A percentile compares a stretch with the other conserved stretches of the same genome.
These are phyloP conservation scores for Hypoxylon sp. DNA, from an alignment of 2,329 filamentous ascomycete genomes.

Conservation along the genomic window DNA sequence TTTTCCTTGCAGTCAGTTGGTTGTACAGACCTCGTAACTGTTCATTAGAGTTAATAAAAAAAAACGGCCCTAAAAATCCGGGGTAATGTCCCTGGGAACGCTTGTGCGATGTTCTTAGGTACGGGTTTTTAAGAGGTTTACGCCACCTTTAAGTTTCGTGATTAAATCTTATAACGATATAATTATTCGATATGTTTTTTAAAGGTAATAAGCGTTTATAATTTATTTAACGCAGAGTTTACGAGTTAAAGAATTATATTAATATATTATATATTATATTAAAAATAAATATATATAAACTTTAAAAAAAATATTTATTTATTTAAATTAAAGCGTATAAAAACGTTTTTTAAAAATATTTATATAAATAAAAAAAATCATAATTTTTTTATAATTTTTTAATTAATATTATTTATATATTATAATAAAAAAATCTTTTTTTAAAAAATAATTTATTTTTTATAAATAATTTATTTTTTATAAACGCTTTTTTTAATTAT, in stretches of 20 bases:
- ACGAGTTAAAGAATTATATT: slow-evolving; percentile 1
- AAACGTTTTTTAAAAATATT: slow-evolving; percentile 26
- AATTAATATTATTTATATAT: too few species aligned
- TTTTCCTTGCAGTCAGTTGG: slow-evolving; percentile 1
- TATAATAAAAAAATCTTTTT: too few species aligned
- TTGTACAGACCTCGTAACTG: slow-evolving; percentile 13
- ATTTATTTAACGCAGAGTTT: slow-evolving; percentile 5
- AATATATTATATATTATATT: slow-evolving; percentile 19
- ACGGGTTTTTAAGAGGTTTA: slow-evolving; percentile 30
- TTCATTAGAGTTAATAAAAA: slow-evolving; percentile 28
- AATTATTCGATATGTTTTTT: slow-evolving; percentile 6
- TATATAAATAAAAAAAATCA: too few species aligned
- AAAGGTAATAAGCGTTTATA: slow-evolving; percentile 6
- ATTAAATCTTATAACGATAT: slow-evolving; percentile 25
- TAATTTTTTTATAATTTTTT: too few species aligned
- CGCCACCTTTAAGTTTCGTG: slow-evolving; percentile 28
- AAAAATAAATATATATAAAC: slow-evolving; percentile 5
- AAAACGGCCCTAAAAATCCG: slow-evolving; percentile 39
- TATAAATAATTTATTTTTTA: too few species aligned
- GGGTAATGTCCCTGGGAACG: slow-evolving; percentile 40
- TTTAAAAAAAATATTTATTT: slow-evolving; percentile 29
- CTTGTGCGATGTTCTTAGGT: slow-evolving; percentile 30
- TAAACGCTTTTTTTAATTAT: too few species aligned
- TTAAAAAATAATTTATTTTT: too few species aligned
- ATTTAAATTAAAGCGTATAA: slow-evolving; percentile 46